Conservation (phyloP, 1,139 yeast genomes). For the Zygosaccharomyces sapae region DNA sequence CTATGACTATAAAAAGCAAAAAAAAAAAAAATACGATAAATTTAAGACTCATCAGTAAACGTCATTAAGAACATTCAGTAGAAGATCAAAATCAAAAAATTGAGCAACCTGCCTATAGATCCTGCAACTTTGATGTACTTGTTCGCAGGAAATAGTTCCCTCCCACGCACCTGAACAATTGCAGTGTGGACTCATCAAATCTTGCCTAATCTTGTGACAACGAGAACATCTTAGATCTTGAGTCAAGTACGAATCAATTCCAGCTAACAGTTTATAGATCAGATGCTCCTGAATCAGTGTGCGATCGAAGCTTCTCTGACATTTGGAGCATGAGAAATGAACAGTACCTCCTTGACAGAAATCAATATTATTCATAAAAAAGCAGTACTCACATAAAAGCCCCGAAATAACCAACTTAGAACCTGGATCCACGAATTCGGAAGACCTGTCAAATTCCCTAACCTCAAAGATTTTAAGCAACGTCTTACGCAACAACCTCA, state of each 20-base stretch:
- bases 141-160: constrained; percentile 49
- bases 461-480: constrained; percentile 68
- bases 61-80: constrained; percentile 41
- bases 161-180: constrained; percentile 85
- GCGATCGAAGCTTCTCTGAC: constrained; percentile 61
- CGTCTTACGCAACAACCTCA: constrained; percentile 69
- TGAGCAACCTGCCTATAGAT: constrained; percentile 58
- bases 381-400: constrained; percentile 77
- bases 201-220: constrained; percentile 64
- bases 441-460: constrained; percentile 77
- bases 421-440: constrained; percentile 73
- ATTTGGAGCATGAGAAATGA: constrained; percentile 67
- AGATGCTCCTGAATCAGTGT: constrained; percentile 74
- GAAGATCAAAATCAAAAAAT: constrained; percentile 56
- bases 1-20: neutral
- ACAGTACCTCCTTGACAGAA: constrained; percentile 60
- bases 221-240: constrained; percentile 82
- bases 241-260: constrained; percentile 56
- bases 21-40: neutral
- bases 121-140: constrained; percentile 44
- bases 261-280: constrained; percentile 56
- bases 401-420: constrained; percentile 62
- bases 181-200: constrained; percentile 72
- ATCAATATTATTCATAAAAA: constrained; percentile 70
- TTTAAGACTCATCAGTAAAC: neutral